Base-by-base conservation (phyloP, 306 rosid species). In the Prunus salicina region DNA sequence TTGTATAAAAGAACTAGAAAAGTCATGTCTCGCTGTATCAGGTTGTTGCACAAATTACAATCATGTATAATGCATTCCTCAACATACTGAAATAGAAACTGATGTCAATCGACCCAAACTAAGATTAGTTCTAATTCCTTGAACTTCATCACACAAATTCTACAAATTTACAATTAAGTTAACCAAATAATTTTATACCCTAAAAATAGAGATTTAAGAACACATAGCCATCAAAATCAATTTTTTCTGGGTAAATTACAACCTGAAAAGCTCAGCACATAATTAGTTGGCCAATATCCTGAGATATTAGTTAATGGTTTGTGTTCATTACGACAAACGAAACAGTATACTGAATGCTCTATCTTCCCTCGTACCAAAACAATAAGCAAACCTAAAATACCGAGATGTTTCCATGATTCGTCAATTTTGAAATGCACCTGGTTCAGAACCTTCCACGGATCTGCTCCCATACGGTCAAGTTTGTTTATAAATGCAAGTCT, bases 381-480 rank as follows among this genome's bases (percentile, higher is more conserved):
- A 30, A 62, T 28, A 14, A 20, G 11, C 4, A 56, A 57, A 68
- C 51, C 51, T 30, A 38, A 28, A 45, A 58, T 51, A 32, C 20
- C 2, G 13, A 60, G n/a, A 71, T 82, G 51, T 72, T 68, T 80
- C 72, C 41, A 38, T 27, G 32, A 43, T 27, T 27, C 12, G 15
- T 43, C 41, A 46, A 78, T 73, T 73, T 80, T 60, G 60, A 71
- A 66, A 57, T 2, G 25, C 47, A 92, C 99, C 99, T 95, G 99
- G 81, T 91, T 91, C 83, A 95, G 82, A 66, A 95, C 99, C 86
- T 92, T 95, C 96, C 96, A 95, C 4, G 99, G 99, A 86, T 95
- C 99, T 34, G 99, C 99, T 84, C 99, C 99, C 99, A 95, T 95
- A 76, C 99, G 86, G 73, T 95, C 99, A 56, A 95, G 97, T 82